Conservation (phyloP, 345 rosid species). For the Abelmoschus esculentus region DNA sequence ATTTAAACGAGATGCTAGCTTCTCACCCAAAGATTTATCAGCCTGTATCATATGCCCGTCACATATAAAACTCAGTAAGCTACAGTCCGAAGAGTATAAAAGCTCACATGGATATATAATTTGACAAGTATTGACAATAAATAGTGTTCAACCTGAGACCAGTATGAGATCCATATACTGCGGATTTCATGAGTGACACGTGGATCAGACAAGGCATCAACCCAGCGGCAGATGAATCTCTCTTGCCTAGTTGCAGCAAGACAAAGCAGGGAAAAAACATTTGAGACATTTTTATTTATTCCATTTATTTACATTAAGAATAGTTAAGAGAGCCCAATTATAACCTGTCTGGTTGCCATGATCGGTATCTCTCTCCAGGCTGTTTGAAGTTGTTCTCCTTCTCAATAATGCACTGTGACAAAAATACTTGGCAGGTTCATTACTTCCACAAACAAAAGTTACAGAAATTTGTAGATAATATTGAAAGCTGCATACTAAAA, state of each 20-base stretch:
- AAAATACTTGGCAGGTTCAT: neutral
- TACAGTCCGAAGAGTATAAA: neutral
- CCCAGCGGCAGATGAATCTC: conserved; percentile 61
- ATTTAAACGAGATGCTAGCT: conserved; percentile 64
- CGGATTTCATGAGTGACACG: conserved; percentile 82
- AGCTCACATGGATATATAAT: neutral
- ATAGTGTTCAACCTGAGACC: conserved; percentile 50
- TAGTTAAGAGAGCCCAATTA: neutral
- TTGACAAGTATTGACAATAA: neutral
- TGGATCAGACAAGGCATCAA: conserved; percentile 66
- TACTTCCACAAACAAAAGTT: neutral
- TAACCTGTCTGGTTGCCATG: conserved; percentile 89
- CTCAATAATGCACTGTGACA: conserved; percentile 56
- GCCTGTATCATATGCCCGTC: conserved; percentile 28
- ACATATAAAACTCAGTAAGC: neutral
- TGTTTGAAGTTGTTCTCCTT: conserved; percentile 95
- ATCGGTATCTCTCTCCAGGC: conserved; percentile 85
- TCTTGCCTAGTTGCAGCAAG: conserved; percentile 56
- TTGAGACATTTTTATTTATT: neutral
- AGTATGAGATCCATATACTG: conserved; percentile 80
- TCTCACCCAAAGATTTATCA: conserved; percentile 67
- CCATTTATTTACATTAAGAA: neutral
- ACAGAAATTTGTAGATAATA: neutral
- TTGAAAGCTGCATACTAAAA: too few species aligned
- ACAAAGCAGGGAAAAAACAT: neutral